A percentile compares a stretch with the other conserved stretches of the same genome.
phyloP scores from a whole-genome alignment of 2,329 filamentous ascomycete genomes.

The Stemphylium beticola region DNA sequence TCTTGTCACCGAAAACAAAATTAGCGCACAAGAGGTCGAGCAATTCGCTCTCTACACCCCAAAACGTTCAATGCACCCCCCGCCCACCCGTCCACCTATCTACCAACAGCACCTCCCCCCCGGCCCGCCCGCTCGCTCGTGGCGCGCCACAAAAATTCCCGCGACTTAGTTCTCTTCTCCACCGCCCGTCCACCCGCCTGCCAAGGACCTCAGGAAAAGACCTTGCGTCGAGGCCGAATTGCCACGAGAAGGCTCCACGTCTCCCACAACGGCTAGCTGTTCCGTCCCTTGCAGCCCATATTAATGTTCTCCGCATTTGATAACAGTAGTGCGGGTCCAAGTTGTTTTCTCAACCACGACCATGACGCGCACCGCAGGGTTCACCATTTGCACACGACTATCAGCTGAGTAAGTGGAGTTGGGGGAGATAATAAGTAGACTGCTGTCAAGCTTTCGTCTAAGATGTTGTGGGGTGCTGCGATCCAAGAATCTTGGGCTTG shows the following conservation, averaged over 20 bases:
- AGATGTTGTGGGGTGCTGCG: background rate
- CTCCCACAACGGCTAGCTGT: background rate
- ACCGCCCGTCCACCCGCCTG: background rate
- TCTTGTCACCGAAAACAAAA: background rate
- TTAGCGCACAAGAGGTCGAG: background rate
- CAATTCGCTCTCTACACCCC: conserved; percentile 13
- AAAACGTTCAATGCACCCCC: conserved; percentile 16
- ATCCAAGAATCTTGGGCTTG: no score
- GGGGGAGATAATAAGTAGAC: background rate
- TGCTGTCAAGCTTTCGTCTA: background rate
- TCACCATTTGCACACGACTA: background rate
- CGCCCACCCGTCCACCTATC: background rate
- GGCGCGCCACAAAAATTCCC: background rate
- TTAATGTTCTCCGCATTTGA: conserved; percentile 2
- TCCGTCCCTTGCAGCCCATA: background rate
- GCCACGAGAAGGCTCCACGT: background rate
- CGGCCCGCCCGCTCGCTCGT: background rate
- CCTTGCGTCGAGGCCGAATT: background rate
- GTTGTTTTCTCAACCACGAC: background rate
- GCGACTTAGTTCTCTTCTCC: background rate
- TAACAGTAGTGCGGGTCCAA: background rate
- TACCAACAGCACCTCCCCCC: background rate
- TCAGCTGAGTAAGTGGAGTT: background rate
- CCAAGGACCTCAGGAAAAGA: background rate
- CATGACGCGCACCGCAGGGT: background rate